phyloP scores from a whole-genome alignment of 495 filamentous ascomycete species.

The Xylaria cubensis region DNA sequence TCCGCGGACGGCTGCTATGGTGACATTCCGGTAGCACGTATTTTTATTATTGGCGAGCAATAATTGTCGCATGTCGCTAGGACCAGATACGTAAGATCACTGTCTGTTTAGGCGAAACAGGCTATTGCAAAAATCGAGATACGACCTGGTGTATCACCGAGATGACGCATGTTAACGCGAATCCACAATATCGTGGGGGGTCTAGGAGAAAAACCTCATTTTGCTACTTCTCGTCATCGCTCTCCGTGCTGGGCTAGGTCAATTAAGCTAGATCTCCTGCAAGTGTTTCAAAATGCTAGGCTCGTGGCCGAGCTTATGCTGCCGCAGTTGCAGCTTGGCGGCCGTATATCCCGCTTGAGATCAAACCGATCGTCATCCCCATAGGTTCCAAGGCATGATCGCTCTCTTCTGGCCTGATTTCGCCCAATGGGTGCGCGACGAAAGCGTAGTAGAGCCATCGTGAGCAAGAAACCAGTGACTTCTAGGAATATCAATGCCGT shows the following conservation, averaged over 20 bases:
- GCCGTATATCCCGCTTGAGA: not conserved
- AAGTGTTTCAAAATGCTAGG: slow-evolving; percentile 6
- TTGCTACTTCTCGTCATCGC: not conserved
- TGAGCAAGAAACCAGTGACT: not conserved
- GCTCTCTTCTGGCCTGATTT: not conserved
- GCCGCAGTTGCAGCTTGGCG: slow-evolving; percentile 17
- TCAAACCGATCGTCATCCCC: not conserved
- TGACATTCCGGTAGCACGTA: slow-evolving; percentile 7
- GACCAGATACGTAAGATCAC: not conserved
- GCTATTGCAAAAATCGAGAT: not conserved
- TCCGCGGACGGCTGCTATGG: not conserved
- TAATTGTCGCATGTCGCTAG: not conserved
- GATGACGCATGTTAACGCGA: slow-evolving; percentile 4
- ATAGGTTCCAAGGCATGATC: not conserved
- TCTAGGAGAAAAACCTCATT: not conserved
- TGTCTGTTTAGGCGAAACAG: not conserved
- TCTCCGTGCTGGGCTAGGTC: not conserved
- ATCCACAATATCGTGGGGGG: not conserved
- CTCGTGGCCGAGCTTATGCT: not conserved
- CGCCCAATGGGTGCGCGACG: not conserved
- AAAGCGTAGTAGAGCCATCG: not conserved
- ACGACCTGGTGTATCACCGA: slow-evolving; percentile 6
- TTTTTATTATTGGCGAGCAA: not conserved
- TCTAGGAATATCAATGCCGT: not conserved
- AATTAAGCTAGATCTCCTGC: not conserved